Evolutionary conservation across 1,284 basidiomycete species (phyloP).

Genomic region (Coniferiporia weirii): DNA sequence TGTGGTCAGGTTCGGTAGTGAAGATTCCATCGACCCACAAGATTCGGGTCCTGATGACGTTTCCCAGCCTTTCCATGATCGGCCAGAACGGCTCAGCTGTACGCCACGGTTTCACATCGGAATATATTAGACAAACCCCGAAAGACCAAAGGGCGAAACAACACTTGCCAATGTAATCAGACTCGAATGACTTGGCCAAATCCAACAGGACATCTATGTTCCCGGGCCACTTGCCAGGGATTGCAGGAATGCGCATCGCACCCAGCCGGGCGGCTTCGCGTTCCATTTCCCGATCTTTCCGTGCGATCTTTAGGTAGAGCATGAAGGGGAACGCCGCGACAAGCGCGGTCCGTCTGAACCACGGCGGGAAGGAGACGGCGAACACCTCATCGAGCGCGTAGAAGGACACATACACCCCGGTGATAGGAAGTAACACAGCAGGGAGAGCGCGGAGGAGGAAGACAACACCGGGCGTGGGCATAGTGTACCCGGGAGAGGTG

Average conservation of each 20-base stretch:
- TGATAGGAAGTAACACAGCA: neutral
- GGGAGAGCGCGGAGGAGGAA: neutral
- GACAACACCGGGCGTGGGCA: conserved; percentile 3
- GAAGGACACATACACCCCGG: neutral
- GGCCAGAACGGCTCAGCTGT: conserved; percentile 5
- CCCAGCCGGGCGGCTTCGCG: conserved; percentile 2
- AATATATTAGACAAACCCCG: neutral
- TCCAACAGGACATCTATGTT: conserved; percentile 8
- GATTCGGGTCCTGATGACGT: conserved; percentile 25
- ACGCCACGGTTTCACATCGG: neutral
- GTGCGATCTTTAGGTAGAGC: neutral
- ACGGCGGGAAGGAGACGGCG: neutral
- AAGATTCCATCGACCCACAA: conserved; percentile 32
- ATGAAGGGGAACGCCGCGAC: neutral
- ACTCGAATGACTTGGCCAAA: neutral
- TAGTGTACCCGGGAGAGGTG: neutral
- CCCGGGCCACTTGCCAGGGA: conserved; percentile 10
- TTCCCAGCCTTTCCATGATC: conserved; percentile 13
- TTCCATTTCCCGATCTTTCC: neutral
- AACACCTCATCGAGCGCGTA: neutral
- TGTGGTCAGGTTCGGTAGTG: conserved; percentile 32
- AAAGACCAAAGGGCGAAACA: neutral
- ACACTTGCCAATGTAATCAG: conserved; percentile 10
- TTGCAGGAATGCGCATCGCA: neutral
- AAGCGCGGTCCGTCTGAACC: neutral